Conservation (phyloP, 2,329 filamentous ascomycete species). For the Cordyceps fumosorosea region DNA sequence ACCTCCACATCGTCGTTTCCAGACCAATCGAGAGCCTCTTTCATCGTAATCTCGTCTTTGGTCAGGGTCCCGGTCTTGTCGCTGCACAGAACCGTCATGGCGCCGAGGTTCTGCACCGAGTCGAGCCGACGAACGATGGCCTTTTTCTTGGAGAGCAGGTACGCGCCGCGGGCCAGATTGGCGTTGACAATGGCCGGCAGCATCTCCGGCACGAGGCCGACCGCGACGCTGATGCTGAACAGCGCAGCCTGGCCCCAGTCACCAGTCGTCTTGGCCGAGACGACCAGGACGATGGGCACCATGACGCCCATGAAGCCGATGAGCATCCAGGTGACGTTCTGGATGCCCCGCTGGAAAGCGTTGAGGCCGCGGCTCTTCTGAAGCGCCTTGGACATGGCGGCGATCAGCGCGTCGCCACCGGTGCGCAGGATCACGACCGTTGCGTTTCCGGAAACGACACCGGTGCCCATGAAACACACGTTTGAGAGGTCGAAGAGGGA, state of each 20-base stretch:
- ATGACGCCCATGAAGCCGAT: constrained; percentile 25
- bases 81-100: constrained; percentile 25
- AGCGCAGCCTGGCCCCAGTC: constrained; percentile 22
- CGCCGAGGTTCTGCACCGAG: constrained; percentile 24
- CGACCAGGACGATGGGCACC: constrained; percentile 23
- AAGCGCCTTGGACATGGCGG: constrained; percentile 22
- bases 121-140: constrained; percentile 29
- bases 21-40: constrained; percentile 18
- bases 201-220: constrained; percentile 25
- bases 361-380: constrained; percentile 20
- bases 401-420: constrained; percentile 21
- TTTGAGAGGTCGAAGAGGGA: constrained; percentile 22
- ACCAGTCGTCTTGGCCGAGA: constrained; percentile 20
- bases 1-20: constrained; percentile 17
- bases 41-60: constrained; percentile 23
- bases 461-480: constrained; percentile 24
- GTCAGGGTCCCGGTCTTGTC: constrained; percentile 27
- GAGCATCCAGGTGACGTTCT: constrained; percentile 24
- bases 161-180: constrained; percentile 23
- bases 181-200: constrained; percentile 25
- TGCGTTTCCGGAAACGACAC: constrained; percentile 23
- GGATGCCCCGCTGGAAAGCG: constrained; percentile 23
- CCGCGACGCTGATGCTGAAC: constrained; percentile 25
- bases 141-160: constrained; percentile 26
- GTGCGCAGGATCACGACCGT: constrained; percentile 22